Percentiles rank a stretch among this genome's conserved stretches.
Conservation (phyloP, 2,329 filamentous ascomycete genomes). For the Sporothrix schenckii region DNA sequence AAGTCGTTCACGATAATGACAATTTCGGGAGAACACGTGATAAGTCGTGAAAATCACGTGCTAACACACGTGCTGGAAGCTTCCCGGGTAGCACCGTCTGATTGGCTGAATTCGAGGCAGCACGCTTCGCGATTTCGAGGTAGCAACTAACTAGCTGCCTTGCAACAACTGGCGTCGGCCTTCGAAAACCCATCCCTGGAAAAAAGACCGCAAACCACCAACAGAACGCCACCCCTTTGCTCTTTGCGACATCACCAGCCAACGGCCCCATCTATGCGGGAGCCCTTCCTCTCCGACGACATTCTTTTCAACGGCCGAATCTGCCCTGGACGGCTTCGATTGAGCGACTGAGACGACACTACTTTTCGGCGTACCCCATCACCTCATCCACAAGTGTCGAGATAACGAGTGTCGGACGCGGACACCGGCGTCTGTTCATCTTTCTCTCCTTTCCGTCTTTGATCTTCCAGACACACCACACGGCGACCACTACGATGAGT, state of each 20-base stretch:
- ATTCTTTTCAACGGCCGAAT: constrained; percentile 6
- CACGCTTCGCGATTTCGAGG: constrained; percentile 17
- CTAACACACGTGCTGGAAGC: neutral
- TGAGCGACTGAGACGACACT: neutral
- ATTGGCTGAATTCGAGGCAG: neutral
- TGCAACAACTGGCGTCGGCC: neutral
- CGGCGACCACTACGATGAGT: constrained; percentile 61
- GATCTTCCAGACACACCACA: neutral
- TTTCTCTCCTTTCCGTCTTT: neutral
- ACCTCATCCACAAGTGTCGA: neutral
- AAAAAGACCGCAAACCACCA: constrained; percentile 19
- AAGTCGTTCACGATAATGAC: too few relatives aligned
- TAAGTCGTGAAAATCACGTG: too few relatives aligned
- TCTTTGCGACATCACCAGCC: constrained; percentile 10
- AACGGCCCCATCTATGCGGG: neutral
- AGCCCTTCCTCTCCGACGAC: constrained; percentile 2
- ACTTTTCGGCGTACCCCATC: neutral
- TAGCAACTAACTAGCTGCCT: constrained; percentile 16
- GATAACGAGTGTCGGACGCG: constrained; percentile 8
- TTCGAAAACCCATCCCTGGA: constrained; percentile 21
- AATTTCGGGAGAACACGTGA: too few relatives aligned
- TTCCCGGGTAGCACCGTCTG: neutral
- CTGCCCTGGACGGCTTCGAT: neutral
- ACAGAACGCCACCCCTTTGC: neutral
- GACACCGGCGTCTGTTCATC: neutral